Percentiles rank a stretch among this genome's conserved stretches.
Evolutionary conservation across 208 protist species (phyloP).

Genomic region (Novymonas esmeraldas): DNA sequence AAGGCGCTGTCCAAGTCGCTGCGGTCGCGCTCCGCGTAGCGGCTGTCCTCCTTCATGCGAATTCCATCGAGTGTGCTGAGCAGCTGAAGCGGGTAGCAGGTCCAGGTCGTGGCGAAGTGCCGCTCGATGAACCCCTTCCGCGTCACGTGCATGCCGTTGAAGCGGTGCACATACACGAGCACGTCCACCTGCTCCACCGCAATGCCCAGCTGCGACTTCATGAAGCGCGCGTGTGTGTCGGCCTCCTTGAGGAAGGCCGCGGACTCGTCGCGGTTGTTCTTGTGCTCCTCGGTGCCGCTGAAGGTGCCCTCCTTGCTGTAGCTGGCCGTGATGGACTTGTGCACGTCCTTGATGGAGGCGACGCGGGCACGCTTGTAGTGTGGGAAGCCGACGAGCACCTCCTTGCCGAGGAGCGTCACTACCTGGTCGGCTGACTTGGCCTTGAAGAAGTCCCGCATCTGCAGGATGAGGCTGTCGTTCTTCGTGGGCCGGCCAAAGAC

Average conservation of each 20-base stretch:
- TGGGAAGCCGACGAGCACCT: constrained; percentile 88
- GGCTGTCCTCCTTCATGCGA: constrained; percentile 66
- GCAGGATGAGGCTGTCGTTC: constrained; percentile 80
- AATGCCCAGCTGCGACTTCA: constrained; percentile 86
- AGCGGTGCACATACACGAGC: constrained; percentile 86
- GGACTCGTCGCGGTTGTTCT: constrained; percentile 74
- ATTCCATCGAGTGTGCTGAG: constrained; percentile 59
- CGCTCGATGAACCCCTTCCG: constrained; percentile 59
- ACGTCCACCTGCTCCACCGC: constrained; percentile 50
- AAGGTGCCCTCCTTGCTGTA: constrained; percentile 68
- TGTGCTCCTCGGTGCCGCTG: constrained; percentile 51
- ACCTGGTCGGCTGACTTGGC: constrained; percentile 38
- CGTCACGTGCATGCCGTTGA: constrained; percentile 74
- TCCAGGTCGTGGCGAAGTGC: constrained; percentile 75
- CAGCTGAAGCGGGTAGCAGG: constrained; percentile 79
- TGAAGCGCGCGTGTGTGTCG: constrained; percentile 74
- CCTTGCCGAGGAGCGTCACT: constrained; percentile 64
- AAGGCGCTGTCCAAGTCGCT: constrained; percentile 47
- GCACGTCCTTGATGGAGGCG: constrained; percentile 62
- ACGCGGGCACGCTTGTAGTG: constrained; percentile 88
- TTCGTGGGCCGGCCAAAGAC: constrained; percentile 79
- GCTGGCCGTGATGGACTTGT: constrained; percentile 41
- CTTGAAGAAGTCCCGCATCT: constrained; percentile 39
- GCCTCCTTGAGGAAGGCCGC: constrained; percentile 60
- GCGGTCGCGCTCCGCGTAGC: constrained; percentile 77